Evolutionary conservation across 495 filamentous ascomycete genomes (phyloP).

Genomic region (Amphirosellinia nigrospora): DNA sequence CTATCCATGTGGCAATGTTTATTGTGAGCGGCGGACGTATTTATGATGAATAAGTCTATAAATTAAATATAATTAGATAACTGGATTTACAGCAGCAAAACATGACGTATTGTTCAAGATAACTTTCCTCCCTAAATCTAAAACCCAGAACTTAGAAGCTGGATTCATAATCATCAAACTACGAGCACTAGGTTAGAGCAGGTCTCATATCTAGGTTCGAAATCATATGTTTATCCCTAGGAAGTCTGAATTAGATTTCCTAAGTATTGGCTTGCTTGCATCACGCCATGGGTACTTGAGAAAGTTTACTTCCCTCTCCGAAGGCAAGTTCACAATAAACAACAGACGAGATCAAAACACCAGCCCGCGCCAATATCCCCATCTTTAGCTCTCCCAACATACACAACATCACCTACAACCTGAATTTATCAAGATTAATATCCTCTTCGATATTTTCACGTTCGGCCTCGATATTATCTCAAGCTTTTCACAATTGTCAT

Average conservation of each 20-base stretch:
- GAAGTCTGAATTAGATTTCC: neutral
- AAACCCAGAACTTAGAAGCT: neutral
- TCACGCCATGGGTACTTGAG: neutral
- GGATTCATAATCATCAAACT: neutral
- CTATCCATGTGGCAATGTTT: no score
- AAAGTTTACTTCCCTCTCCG: neutral
- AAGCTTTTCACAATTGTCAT: neutral
- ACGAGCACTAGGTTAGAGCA: neutral
- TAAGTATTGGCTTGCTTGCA: neutral
- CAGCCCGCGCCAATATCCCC: neutral
- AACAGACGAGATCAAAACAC: neutral
- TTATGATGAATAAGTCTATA: no score
- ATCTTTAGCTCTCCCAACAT: neutral
- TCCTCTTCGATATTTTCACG: neutral
- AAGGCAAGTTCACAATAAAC: neutral
- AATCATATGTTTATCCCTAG: neutral
- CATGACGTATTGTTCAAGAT: no score
- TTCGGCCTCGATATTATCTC: neutral
- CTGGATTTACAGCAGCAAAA: no score
- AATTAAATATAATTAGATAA: no score
- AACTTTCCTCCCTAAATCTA: no score
- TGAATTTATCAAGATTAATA: neutral
- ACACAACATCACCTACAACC: neutral
- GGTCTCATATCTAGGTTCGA: neutral
- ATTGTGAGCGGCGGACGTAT: no score